phyloP scores from a whole-genome alignment of 1,284 basidiomycete species.

The Anthracocystis setariae region DNA sequence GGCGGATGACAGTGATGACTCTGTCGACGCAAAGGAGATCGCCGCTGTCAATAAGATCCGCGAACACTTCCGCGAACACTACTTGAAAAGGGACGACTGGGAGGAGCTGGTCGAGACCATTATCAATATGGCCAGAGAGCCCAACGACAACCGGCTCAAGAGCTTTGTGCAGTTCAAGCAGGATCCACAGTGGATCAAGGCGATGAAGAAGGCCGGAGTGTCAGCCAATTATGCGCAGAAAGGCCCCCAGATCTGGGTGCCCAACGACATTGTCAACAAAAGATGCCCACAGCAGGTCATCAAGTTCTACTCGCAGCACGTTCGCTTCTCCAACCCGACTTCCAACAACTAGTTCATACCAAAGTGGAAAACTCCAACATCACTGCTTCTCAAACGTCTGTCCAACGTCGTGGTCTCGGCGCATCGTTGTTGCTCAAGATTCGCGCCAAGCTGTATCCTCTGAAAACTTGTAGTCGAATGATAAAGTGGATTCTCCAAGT shows the following conservation, averaged over 20 bases:
- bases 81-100: slow-evolving; percentile 28
- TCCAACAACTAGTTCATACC: neutral
- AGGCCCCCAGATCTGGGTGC: slow-evolving; percentile 37
- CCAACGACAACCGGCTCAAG: slow-evolving; percentile 24
- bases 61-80: slow-evolving; percentile 18
- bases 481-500: no score
- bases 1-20: slow-evolving; percentile 4
- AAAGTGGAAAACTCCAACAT: no score
- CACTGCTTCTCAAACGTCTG: no score
- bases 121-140: slow-evolving; percentile 37
- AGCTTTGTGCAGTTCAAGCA: slow-evolving; percentile 33
- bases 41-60: slow-evolving; percentile 21
- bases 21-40: slow-evolving; percentile 3
- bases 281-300: slow-evolving; percentile 52
- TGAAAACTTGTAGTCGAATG: no score
- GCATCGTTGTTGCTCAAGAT: no score
- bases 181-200: slow-evolving; percentile 1
- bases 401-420: no score
- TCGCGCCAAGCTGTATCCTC: no score
- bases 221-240: slow-evolving; percentile 1
- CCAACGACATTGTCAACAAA: slow-evolving; percentile 29
- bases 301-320: slow-evolving; percentile 48
- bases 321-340: slow-evolving; percentile 34
- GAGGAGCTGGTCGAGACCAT: slow-evolving; percentile 27
- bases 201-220: slow-evolving; percentile 13